Percentiles rank a stretch among this genome's conserved stretches.
Conservation (phyloP, 2,329 filamentous ascomycete genomes). For the Fusarium sp. region DNA sequence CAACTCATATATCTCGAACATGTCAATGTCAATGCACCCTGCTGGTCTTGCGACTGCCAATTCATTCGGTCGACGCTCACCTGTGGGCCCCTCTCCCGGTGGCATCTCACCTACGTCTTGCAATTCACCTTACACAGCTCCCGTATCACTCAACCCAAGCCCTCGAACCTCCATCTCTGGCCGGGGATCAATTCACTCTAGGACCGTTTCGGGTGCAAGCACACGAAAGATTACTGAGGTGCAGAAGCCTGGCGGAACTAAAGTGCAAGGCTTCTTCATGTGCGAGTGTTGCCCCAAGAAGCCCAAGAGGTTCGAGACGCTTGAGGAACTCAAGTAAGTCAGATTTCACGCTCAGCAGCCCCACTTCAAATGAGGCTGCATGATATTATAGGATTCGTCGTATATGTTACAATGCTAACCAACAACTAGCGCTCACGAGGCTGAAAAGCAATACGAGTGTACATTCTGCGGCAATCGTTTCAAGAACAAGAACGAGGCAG, state of each 20-base stretch:
- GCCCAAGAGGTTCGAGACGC: conserved; percentile 38
- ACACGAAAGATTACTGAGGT: conserved; percentile 65
- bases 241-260: conserved; percentile 60
- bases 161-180: conserved; percentile 59
- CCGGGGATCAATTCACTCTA: conserved; percentile 57
- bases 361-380: conserved; percentile 15
- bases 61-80: conserved; percentile 61
- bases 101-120: conserved; percentile 63
- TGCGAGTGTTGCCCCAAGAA: conserved; percentile 41
- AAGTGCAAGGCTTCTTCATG: conserved; percentile 60
- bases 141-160: conserved; percentile 62
- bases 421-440: conserved; percentile 78
- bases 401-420: conserved; percentile 40
- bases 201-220: conserved; percentile 61
- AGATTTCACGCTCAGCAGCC: neutral
- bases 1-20: conserved; percentile 61
- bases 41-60: conserved; percentile 58
- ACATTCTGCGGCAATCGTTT: conserved; percentile 93
- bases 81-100: conserved; percentile 59
- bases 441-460: conserved; percentile 97
- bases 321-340: conserved; percentile 72
- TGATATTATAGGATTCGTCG: conserved; percentile 1
- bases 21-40: conserved; percentile 53
- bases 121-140: conserved; percentile 62
- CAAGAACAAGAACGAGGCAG: conserved; percentile 99